A percentile compares a stretch with the other conserved stretches of the same genome.
Conservation (phyloP, 2,329 filamentous ascomycete genomes). For the Raffaelea deltoideospora region DNA sequence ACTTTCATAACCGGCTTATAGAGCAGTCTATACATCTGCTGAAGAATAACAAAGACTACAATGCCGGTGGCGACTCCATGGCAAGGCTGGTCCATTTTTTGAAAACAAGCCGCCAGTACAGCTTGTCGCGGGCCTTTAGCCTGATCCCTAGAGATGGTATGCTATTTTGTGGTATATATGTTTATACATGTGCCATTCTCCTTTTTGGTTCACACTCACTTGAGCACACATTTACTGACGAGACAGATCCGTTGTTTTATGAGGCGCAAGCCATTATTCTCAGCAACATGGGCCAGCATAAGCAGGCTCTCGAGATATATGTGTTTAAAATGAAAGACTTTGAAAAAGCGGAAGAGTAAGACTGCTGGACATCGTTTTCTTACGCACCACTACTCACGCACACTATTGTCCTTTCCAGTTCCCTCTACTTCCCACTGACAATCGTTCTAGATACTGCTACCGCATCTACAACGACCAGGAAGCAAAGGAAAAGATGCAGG, state of each 20-base stretch:
- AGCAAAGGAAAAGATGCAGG: no score
- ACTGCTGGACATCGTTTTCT: constrained; percentile 9
- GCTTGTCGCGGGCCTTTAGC: constrained; percentile 59
- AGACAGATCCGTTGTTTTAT: constrained; percentile 67
- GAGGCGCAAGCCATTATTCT: constrained; percentile 83
- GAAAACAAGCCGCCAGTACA: constrained; percentile 64
- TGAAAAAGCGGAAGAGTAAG: constrained; percentile 80
- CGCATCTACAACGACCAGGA: constrained; percentile 54
- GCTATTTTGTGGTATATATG: constrained; percentile 18
- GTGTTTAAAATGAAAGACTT: constrained; percentile 87
- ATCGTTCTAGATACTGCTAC: constrained; percentile 69
- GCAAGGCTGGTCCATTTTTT: constrained; percentile 60
- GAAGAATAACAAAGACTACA: background rate
- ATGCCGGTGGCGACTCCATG: constrained; percentile 29
- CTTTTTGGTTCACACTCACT: background rate
- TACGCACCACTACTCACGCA: no score
- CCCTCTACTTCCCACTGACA: constrained; percentile 10
- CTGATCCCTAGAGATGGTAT: constrained; percentile 67
- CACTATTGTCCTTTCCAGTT: background rate
- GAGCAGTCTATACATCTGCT: constrained; percentile 51
- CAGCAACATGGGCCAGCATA: constrained; percentile 89
- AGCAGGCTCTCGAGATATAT: constrained; percentile 91
- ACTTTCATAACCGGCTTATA: constrained; percentile 75
- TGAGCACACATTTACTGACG: background rate
- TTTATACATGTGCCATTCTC: no score